These are phyloP conservation scores for Hydnomerulius pinastri DNA, from an alignment of 768 basidiomycete species.

Conservation along the genomic window DNA sequence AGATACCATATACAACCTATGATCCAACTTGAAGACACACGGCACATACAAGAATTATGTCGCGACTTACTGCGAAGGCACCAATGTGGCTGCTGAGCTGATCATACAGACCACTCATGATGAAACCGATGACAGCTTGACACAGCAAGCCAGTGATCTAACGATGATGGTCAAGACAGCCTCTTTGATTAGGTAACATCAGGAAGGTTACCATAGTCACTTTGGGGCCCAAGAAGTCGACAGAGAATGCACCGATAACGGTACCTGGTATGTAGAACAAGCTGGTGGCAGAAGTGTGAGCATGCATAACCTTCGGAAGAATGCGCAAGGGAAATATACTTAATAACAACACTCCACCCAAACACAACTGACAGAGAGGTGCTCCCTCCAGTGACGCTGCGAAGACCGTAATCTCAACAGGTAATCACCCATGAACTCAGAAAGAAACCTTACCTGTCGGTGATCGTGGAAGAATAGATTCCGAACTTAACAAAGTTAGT, in stretches of 20 bases:
- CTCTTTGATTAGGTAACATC: not conserved
- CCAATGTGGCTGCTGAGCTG: slow-evolving; percentile 62
- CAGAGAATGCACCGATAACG: slow-evolving; percentile 69
- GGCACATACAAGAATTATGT: not conserved
- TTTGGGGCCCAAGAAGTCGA: slow-evolving; percentile 78
- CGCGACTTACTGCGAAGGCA: slow-evolving; percentile 65
- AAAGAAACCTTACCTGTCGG: slow-evolving; percentile 51
- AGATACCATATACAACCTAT: slow-evolving; percentile 86
- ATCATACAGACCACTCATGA: slow-evolving; percentile 83
- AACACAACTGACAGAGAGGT: slow-evolving; percentile 61
- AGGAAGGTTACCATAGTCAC: slow-evolving; percentile 60
- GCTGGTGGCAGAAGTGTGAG: slow-evolving; percentile 31
- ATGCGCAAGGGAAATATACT: slow-evolving; percentile 50
- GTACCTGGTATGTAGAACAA: slow-evolving; percentile 75
- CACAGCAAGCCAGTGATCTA: slow-evolving; percentile 67
- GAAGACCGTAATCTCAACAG: slow-evolving; percentile 1
- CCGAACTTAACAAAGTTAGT: slow-evolving; percentile 61
- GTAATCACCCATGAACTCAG: not conserved
- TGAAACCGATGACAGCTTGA: slow-evolving; percentile 80
- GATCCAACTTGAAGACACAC: slow-evolving; percentile 1
- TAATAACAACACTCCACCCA: slow-evolving; percentile 86
- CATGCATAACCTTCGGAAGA: not conserved
- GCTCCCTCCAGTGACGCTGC: slow-evolving; percentile 59
- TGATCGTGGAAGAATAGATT: slow-evolving; percentile 77
- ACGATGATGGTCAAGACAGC: slow-evolving; percentile 1